Evolutionary conservation across 345 rosid genomes (phyloP).

Genomic region (Salix exigua): DNA sequence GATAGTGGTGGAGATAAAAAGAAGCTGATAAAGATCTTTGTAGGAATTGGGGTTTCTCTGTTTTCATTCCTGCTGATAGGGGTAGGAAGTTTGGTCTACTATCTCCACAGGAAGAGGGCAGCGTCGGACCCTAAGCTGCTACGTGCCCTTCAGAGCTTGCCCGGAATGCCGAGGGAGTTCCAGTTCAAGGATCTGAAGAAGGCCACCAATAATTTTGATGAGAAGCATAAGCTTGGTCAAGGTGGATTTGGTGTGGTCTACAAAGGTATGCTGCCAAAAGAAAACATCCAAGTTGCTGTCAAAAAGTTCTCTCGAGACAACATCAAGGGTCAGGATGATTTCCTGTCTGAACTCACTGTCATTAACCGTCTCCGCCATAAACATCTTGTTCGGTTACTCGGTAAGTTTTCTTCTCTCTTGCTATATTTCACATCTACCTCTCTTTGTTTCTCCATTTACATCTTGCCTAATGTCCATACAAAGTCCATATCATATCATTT

Average conservation of each 20-base stretch:
- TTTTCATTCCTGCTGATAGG: slow-evolving; percentile 9
- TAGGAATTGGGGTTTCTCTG: slow-evolving; percentile 29
- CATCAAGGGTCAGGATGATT: slow-evolving; percentile 42
- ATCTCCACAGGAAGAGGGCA: slow-evolving; percentile 19
- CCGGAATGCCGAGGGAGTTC: slow-evolving; percentile 50
- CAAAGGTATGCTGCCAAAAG: slow-evolving; percentile 40
- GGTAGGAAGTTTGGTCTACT: slow-evolving; percentile 6
- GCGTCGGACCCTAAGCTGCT: slow-evolving; percentile 26
- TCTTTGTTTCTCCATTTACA: neutral
- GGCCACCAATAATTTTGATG: slow-evolving; percentile 59
- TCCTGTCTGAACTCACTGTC: slow-evolving; percentile 56
- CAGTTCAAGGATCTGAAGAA: slow-evolving; percentile 43
- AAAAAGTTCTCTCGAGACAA: slow-evolving; percentile 46
- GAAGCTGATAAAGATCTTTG: slow-evolving; percentile 18
- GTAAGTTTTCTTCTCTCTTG: slow-evolving; percentile 18
- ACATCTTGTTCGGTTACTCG: slow-evolving; percentile 50
- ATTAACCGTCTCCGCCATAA: slow-evolving; percentile 59
- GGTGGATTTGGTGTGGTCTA: slow-evolving; percentile 57
- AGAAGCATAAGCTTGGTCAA: slow-evolving; percentile 46
- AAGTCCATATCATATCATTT: neutral
- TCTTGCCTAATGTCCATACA: neutral
- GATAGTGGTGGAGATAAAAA: neutral
- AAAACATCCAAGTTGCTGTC: slow-evolving; percentile 46
- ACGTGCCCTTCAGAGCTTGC: slow-evolving; percentile 49
- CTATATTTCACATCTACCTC: neutral